A percentile compares a stretch with the other conserved stretches of the same genome.
phyloP scores from a whole-genome alignment of 2,329 filamentous ascomycete species.

The Drechslerella coelobrocha region DNA sequence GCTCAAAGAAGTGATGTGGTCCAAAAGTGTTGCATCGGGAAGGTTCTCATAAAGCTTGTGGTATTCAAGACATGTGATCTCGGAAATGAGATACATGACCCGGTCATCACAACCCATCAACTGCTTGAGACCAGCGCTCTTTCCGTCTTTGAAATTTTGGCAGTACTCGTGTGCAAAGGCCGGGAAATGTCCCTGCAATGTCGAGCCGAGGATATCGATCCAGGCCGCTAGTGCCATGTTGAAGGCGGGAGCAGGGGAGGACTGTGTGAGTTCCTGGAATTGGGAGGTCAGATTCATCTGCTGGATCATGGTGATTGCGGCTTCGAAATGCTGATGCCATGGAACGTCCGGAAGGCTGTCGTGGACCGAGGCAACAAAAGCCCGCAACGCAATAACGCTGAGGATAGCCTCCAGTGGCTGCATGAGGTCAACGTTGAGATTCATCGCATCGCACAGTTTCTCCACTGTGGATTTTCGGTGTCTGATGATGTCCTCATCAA shows the following conservation, averaged over 20 bases:
- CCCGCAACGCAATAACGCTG: constrained; percentile 93
- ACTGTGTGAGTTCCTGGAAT: constrained; percentile 64
- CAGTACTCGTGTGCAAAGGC: constrained; percentile 94
- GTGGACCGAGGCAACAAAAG: constrained; percentile 83
- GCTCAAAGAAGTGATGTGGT: constrained; percentile 86
- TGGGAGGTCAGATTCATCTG: constrained; percentile 79
- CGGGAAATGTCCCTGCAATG: constrained; percentile 85
- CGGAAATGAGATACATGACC: constrained; percentile 97
- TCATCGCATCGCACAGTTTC: constrained; percentile 81
- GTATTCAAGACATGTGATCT: constrained; percentile 93
- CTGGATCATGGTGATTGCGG: constrained; percentile 81
- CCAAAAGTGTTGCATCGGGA: constrained; percentile 83
- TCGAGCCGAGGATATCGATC: constrained; percentile 96
- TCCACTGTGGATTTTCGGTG: constrained; percentile 89
- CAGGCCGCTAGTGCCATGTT: constrained; percentile 93
- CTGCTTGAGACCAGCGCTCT: constrained; percentile 78
- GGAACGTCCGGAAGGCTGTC: constrained; percentile 88
- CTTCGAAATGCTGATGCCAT: constrained; percentile 97
- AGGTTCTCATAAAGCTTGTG: constrained; percentile 79
- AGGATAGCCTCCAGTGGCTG: constrained; percentile 91
- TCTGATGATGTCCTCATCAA: constrained; percentile 85
- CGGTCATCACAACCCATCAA: constrained; percentile 97
- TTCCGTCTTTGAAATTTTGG: constrained; percentile 77
- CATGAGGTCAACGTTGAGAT: constrained; percentile 79
- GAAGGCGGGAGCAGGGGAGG: constrained; percentile 68